Conservation (phyloP, 2,329 filamentous ascomycete species). For the Fusarium papillatum region DNA sequence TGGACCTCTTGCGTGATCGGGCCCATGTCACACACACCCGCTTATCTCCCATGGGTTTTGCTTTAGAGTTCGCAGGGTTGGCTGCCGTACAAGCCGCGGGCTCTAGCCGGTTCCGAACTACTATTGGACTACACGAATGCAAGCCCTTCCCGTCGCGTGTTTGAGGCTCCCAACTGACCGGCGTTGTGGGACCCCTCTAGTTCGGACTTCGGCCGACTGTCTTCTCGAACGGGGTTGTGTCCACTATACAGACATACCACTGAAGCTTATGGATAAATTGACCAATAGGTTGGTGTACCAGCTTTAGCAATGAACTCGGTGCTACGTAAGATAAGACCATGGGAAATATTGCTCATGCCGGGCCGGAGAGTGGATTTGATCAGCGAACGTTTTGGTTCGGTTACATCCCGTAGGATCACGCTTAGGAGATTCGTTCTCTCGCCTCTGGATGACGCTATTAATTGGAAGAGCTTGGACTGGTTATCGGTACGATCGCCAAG, state of each 20-base stretch:
- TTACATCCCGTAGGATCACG: neutral
- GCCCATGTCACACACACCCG: neutral
- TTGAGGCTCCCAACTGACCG: neutral
- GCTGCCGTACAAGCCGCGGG: slow-evolving; percentile 3
- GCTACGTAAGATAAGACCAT: neutral
- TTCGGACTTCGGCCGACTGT: slow-evolving; percentile 1
- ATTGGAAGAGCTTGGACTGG: neutral
- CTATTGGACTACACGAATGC: neutral
- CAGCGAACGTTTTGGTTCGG: neutral
- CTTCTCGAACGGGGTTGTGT: no score
- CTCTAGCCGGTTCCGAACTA: neutral
- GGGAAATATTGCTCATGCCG: neutral
- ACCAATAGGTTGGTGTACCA: neutral
- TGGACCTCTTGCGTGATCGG: slow-evolving; percentile 34
- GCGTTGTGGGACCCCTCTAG: neutral
- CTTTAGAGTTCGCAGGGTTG: neutral
- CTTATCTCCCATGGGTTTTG: neutral
- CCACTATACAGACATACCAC: neutral
- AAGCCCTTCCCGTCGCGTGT: neutral
- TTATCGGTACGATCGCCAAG: neutral
- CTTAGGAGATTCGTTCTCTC: neutral
- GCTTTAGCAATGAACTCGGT: neutral
- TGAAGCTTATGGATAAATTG: neutral
- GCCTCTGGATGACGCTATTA: neutral
- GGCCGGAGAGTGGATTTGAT: neutral